Conservation (phyloP, 768 basidiomycete genomes). For the Coprinopsis marcescibilis region DNA sequence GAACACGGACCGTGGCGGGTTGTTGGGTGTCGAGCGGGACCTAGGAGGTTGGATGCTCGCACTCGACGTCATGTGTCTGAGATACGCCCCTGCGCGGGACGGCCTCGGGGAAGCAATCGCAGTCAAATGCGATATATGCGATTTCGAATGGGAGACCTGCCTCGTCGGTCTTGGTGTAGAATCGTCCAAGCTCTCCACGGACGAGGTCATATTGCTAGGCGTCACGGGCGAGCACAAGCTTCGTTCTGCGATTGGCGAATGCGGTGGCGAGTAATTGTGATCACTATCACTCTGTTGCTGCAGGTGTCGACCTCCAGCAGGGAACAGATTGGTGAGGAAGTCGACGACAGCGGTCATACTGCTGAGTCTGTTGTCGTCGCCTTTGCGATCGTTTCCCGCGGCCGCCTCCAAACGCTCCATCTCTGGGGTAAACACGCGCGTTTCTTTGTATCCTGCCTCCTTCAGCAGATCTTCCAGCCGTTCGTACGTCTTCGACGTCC, state of each 20-base stretch:
- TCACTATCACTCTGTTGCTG: conserved; percentile 12
- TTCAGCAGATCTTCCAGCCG: conserved; percentile 78
- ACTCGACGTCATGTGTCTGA: conserved; percentile 69
- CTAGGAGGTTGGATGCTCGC: conserved; percentile 33
- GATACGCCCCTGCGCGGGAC: conserved; percentile 58
- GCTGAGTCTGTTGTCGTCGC: conserved; percentile 28
- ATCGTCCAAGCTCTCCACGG: conserved; percentile 28
- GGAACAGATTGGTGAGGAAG: conserved; percentile 60
- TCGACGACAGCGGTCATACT: conserved; percentile 61
- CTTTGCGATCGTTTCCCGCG: conserved; percentile 22
- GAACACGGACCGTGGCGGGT: conserved; percentile 23
- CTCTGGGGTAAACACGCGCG: conserved; percentile 84
- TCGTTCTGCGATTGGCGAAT: conserved; percentile 1
- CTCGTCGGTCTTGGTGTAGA: conserved; percentile 17
- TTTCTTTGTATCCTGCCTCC: conserved; percentile 91
- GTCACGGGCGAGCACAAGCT: conserved; percentile 1
- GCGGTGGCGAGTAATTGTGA: conserved; percentile 7
- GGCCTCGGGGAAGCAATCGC: conserved; percentile 31
- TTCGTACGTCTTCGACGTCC: conserved; percentile 78
- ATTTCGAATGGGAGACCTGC: conserved; percentile 11
- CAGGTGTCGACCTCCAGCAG: conserved; percentile 18
- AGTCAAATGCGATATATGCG: no score
- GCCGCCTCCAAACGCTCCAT: conserved; percentile 43
- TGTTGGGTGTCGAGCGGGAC: conserved; percentile 27
- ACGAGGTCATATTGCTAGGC: conserved; percentile 24